Percentiles rank a stretch among this genome's conserved stretches.
Conservation (phyloP, 2,329 filamentous ascomycete species). For the Endoconidiophora laricicola region DNA sequence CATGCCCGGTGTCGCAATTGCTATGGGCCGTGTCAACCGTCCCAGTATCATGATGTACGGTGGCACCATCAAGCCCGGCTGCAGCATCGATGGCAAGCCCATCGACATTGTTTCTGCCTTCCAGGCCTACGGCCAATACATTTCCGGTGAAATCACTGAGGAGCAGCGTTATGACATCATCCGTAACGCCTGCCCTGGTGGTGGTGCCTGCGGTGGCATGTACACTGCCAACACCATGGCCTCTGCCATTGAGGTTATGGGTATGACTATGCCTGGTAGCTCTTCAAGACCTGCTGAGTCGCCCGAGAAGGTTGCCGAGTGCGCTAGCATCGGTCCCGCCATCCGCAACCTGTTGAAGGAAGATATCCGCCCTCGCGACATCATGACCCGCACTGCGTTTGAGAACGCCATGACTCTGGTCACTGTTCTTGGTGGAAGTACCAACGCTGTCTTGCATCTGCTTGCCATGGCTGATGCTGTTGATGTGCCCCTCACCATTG, state of each 20-base stretch:
- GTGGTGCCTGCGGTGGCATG: constrained; percentile 57
- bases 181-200: constrained; percentile 56
- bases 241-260: constrained; percentile 68
- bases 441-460: constrained; percentile 70
- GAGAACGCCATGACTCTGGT: constrained; percentile 75
- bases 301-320: constrained; percentile 54
- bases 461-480: constrained; percentile 73
- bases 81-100: constrained; percentile 85
- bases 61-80: constrained; percentile 78
- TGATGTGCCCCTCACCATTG: constrained; percentile 65
- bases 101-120: constrained; percentile 82
- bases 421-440: constrained; percentile 69
- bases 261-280: constrained; percentile 65
- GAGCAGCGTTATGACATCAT: constrained; percentile 90
- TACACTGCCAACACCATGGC: constrained; percentile 81
- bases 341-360: constrained; percentile 60
- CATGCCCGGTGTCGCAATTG: constrained; percentile 86
- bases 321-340: constrained; percentile 51
- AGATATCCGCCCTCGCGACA: constrained; percentile 61
- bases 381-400: constrained; percentile 65
- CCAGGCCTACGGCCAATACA: constrained; percentile 92
- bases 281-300: constrained; percentile 66
- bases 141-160: constrained; percentile 80
- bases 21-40: constrained; percentile 87
- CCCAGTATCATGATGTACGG: constrained; percentile 97